phyloP scores from a whole-genome alignment of 177 flowering plant species.

The Vitis hybrid region DNA sequence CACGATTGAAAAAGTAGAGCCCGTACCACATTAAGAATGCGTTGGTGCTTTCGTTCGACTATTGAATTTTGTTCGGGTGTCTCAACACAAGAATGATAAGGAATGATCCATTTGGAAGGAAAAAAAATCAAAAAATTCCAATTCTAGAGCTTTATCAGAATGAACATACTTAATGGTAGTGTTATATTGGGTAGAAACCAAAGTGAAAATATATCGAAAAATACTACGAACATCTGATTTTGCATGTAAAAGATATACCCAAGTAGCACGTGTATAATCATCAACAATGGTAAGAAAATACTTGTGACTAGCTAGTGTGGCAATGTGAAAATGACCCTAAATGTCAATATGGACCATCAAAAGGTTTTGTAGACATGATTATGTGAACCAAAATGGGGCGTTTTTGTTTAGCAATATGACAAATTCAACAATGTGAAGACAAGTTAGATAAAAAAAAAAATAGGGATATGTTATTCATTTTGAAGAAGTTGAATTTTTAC shows the following conservation, averaged over 20 bases:
- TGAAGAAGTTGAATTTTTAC: neutral
- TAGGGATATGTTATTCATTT: neutral
- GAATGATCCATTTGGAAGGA: neutral
- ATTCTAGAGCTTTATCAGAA: neutral
- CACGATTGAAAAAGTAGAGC: neutral
- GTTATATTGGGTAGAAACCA: neutral
- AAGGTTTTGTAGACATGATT: neutral
- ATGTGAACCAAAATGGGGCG: neutral
- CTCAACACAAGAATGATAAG: neutral
- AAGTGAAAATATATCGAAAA: neutral
- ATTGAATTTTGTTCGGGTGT: neutral
- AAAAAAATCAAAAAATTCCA: neutral
- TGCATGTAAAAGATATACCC: neutral
- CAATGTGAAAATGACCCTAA: neutral
- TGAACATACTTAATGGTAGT: neutral
- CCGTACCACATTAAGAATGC: neutral
- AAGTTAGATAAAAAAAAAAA: neutral
- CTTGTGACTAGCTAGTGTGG: no score
- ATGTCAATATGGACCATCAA: neutral
- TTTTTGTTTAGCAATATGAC: neutral
- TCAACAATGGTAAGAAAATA: neutral
- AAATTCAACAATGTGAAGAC: neutral
- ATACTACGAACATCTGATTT: no score
- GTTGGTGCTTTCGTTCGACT: neutral
- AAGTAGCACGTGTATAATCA: neutral